phyloP scores from a whole-genome alignment of 2,329 filamentous ascomycete species.

The Pseudocercospora vitis region DNA sequence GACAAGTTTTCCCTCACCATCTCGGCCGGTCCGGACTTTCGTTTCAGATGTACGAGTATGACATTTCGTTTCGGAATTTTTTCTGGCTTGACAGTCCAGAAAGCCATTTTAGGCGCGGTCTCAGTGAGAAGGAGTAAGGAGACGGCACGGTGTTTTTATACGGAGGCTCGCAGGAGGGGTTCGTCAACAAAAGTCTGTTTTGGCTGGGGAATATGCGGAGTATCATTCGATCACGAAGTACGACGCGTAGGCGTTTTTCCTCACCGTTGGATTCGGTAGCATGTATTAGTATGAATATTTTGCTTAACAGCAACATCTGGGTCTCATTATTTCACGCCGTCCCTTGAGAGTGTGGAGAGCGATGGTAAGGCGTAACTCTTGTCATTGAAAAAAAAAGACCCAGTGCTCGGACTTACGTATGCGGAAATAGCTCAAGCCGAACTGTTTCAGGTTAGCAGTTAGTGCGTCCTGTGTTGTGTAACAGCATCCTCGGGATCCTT shows the following conservation, averaged over 20 bases:
- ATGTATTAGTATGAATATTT: not conserved
- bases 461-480: not conserved
- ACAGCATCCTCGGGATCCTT: not conserved
- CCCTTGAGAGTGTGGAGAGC: too few relatives aligned
- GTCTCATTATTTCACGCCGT: too few relatives aligned
- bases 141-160: too few relatives aligned
- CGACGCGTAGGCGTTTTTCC: not conserved
- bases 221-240: slow-evolving; percentile 1
- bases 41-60: not conserved
- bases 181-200: too few relatives aligned
- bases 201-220: not conserved
- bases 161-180: too few relatives aligned
- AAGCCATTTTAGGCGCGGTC: too few relatives aligned
- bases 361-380: too few relatives aligned
- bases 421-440: not conserved
- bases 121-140: not conserved
- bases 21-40: not conserved
- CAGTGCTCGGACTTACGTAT: too few relatives aligned
- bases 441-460: not conserved
- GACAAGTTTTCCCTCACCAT: not conserved
- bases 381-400: too few relatives aligned
- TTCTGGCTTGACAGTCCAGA: not conserved
- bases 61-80: not conserved
- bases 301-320: not conserved
- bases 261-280: not conserved